Evolutionary conservation across 2,329 filamentous ascomycete genomes (phyloP).

Genomic region (Penicillium sp.): DNA sequence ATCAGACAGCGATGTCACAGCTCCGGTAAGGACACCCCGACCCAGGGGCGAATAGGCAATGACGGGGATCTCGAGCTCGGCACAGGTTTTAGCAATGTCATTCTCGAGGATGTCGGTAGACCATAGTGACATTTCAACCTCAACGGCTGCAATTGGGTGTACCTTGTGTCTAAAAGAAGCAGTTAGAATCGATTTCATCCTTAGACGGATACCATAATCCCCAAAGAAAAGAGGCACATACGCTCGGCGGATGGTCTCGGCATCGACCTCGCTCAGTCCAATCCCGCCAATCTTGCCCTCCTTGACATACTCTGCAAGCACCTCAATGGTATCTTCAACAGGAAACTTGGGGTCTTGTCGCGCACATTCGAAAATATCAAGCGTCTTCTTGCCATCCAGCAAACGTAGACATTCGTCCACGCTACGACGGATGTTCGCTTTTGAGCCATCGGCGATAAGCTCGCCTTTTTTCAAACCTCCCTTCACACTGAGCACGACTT

Average conservation of each 20-base stretch:
- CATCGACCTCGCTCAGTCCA: conserved; percentile 46
- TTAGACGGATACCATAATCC: background rate
- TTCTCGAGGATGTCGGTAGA: conserved; percentile 58
- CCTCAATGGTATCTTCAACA: conserved; percentile 48
- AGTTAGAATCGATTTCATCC: conserved; percentile 32
- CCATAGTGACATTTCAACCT: conserved; percentile 61
- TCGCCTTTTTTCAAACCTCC: conserved; percentile 48
- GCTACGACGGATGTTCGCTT: conserved; percentile 55
- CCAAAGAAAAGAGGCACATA: conserved; percentile 22
- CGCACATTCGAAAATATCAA: conserved; percentile 62
- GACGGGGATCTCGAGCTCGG: conserved; percentile 57
- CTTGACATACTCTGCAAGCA: conserved; percentile 41
- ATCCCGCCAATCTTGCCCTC: conserved; percentile 48
- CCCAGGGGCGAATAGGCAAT: conserved; percentile 61
- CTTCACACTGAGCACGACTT: conserved; percentile 64
- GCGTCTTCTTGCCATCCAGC: conserved; percentile 57
- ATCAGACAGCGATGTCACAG: conserved; percentile 48
- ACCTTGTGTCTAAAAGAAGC: conserved; percentile 43
- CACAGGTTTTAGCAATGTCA: conserved; percentile 56
- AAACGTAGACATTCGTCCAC: conserved; percentile 57
- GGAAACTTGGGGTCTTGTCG: conserved; percentile 55
- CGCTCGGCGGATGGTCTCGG: conserved; percentile 46
- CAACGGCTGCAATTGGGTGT: conserved; percentile 58
- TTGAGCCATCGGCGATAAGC: conserved; percentile 51
- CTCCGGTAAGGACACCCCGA: conserved; percentile 55